Evolutionary conservation across 768 basidiomycete species (phyloP).

Genomic region (Panaeolus papilionaceus): DNA sequence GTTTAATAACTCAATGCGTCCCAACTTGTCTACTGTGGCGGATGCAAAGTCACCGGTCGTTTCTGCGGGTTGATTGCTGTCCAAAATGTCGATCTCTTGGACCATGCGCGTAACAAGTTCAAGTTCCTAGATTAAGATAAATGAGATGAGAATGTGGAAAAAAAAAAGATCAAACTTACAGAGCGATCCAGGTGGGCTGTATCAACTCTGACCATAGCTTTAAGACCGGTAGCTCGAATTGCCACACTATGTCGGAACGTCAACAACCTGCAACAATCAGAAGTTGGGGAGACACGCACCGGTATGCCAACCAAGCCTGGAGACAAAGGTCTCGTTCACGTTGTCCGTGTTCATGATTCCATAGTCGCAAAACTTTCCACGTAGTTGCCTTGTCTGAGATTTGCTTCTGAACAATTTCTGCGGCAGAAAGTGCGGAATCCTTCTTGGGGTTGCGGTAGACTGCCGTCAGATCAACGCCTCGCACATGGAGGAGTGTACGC

Average conservation of each 20-base stretch:
- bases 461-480: conserved; percentile 45
- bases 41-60: conserved; percentile 39
- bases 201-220: conserved; percentile 25
- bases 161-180: conserved; percentile 23
- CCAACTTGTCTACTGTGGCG: conserved; percentile 32
- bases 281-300: conserved; percentile 28
- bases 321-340: conserved; percentile 36
- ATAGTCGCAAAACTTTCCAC: conserved; percentile 33
- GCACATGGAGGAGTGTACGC: conserved; percentile 32
- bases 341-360: conserved; percentile 33
- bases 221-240: conserved; percentile 13
- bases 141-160: not conserved
- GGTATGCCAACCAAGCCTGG: conserved; percentile 47
- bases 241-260: conserved; percentile 31
- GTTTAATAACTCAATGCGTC: conserved; percentile 40
- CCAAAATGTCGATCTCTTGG: conserved; percentile 39
- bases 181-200: conserved; percentile 26
- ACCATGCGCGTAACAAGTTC: conserved; percentile 36
- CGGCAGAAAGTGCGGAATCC: conserved; percentile 31
- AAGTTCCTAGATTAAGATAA: conserved; percentile 33
- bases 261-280: not conserved
- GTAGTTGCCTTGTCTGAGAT: conserved; percentile 23
- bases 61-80: conserved; percentile 39
- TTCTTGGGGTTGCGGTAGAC: conserved; percentile 28
- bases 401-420: conserved; percentile 30